phyloP scores from a whole-genome alignment of 169 alveolate genomes.

The Ichthyophthirius multifiliis region DNA sequence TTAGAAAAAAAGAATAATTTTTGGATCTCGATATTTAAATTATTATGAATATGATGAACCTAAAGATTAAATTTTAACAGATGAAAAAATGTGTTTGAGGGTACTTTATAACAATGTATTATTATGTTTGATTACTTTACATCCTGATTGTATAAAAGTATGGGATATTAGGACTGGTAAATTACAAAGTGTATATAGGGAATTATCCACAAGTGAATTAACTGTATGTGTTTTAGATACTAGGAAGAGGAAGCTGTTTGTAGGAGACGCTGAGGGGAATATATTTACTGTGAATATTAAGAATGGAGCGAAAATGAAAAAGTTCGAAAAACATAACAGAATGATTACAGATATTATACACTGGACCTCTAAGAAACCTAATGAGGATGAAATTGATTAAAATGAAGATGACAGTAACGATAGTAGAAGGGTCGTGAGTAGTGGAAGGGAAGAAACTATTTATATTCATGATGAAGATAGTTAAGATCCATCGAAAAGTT shows the following conservation, averaged over 20 bases:
- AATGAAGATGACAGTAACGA: slow-evolving; percentile 6
- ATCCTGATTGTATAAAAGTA: slow-evolving; percentile 77
- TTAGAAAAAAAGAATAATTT: slow-evolving; percentile 65
- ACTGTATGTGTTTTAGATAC: slow-evolving; percentile 69
- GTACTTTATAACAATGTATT: slow-evolving; percentile 66
- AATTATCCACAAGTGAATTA: slow-evolving; percentile 64
- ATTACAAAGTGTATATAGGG: slow-evolving; percentile 62
- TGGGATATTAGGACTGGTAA: slow-evolving; percentile 81
- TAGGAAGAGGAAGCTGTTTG: slow-evolving; percentile 73
- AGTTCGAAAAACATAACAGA: slow-evolving; percentile 62
- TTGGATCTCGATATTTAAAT: slow-evolving; percentile 73
- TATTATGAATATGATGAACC: slow-evolving; percentile 84
- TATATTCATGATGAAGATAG: slow-evolving; percentile 44
- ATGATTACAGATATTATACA: slow-evolving; percentile 65
- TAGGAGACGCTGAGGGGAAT: slow-evolving; percentile 80
- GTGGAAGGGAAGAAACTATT: slow-evolving; percentile 33
- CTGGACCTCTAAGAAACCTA: slow-evolving; percentile 39
- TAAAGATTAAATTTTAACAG: slow-evolving; percentile 76
- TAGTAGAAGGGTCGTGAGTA: slow-evolving; percentile 35
- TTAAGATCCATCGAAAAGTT: slow-evolving; percentile 25
- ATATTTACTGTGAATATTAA: slow-evolving; percentile 67
- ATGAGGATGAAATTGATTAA: neutral
- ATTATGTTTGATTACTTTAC: slow-evolving; percentile 74
- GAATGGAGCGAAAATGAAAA: slow-evolving; percentile 83
- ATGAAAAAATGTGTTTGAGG: slow-evolving; percentile 61